Percentiles rank a stretch among this genome's conserved stretches.
Conservation (phyloP, 2,329 filamentous ascomycete genomes). For the Diaporthe sp. region DNA sequence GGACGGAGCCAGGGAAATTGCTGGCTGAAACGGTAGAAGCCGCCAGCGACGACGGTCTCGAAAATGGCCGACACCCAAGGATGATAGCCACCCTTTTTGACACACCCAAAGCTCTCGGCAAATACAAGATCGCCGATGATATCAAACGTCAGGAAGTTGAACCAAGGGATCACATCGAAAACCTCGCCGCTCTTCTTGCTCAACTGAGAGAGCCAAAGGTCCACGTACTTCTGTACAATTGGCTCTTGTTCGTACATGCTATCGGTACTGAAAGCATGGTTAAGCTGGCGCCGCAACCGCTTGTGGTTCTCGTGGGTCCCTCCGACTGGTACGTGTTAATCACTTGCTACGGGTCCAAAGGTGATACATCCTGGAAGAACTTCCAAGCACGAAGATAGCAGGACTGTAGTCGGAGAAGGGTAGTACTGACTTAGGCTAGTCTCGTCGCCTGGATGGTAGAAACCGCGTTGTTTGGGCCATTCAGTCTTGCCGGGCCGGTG, state of each 20-base stretch:
- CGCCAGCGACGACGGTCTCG: constrained; percentile 14
- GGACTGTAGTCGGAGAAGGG: background rate
- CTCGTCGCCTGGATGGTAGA: constrained; percentile 18
- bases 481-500: constrained; percentile 31
- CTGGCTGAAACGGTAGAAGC: background rate
- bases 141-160: constrained; percentile 45
- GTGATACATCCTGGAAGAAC: background rate
- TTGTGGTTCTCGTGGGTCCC: constrained; percentile 28
- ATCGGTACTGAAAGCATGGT: constrained; percentile 30
- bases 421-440: background rate
- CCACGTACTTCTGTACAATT: constrained; percentile 17
- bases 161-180: constrained; percentile 31
- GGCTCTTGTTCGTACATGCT: constrained; percentile 38
- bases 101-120: constrained; percentile 42
- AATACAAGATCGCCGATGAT: constrained; percentile 44
- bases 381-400: background rate
- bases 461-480: constrained; percentile 25
- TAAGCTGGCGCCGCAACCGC: constrained; percentile 28
- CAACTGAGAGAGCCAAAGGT: constrained; percentile 17
- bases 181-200: constrained; percentile 27
- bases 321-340: constrained; percentile 1
- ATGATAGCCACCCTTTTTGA: constrained; percentile 39
- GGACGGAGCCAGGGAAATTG: constrained; percentile 12
- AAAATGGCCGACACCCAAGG: constrained; percentile 42
- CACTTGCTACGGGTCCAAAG: background rate